These are phyloP conservation scores for Monosporascus sp. DNA, from an alignment of 2,329 filamentous ascomycete genomes.

Conservation along the genomic window DNA sequence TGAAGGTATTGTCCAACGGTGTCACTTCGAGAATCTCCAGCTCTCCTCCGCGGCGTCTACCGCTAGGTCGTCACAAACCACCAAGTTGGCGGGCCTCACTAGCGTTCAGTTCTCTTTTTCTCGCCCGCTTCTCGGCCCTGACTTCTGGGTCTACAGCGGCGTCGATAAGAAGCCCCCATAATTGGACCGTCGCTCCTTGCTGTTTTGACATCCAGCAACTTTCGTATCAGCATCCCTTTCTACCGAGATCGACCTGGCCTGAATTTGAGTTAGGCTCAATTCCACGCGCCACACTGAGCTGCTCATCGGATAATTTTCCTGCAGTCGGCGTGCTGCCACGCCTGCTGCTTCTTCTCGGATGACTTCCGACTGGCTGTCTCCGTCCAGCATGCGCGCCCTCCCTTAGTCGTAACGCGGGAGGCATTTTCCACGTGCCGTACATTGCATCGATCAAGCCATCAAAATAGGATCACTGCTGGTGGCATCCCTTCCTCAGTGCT, in stretches of 20 bases:
- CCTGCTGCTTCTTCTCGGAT: conserved; percentile 26
- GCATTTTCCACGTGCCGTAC: conserved; percentile 16
- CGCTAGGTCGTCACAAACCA: conserved; percentile 40
- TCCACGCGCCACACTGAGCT: conserved; percentile 10
- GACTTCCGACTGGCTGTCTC: conserved; percentile 16
- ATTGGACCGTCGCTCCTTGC: conserved; percentile 46
- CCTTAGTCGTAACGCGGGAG: conserved; percentile 26
- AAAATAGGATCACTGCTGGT: not conserved
- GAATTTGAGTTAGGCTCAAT: conserved; percentile 1
- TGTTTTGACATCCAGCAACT: conserved; percentile 22
- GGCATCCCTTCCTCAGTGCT: conserved; percentile 1
- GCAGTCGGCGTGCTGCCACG: conserved; percentile 34
- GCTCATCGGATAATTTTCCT: conserved; percentile 8
- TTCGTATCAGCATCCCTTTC: not conserved
- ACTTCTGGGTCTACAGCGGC: conserved; percentile 91
- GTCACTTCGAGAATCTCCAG: conserved; percentile 19
- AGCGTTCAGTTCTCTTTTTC: conserved; percentile 66
- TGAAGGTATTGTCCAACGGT: conserved; percentile 12
- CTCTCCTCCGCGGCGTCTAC: conserved; percentile 21
- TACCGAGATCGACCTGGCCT: not conserved
- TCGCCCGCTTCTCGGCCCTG: conserved; percentile 87
- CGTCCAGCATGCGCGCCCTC: conserved; percentile 28
- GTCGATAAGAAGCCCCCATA: conserved; percentile 97
- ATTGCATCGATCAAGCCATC: conserved; percentile 1
- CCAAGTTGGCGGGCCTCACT: conserved; percentile 91